phyloP scores from a whole-genome alignment of 2,329 filamentous ascomycete species.

The Paramyrothecium sp. region DNA sequence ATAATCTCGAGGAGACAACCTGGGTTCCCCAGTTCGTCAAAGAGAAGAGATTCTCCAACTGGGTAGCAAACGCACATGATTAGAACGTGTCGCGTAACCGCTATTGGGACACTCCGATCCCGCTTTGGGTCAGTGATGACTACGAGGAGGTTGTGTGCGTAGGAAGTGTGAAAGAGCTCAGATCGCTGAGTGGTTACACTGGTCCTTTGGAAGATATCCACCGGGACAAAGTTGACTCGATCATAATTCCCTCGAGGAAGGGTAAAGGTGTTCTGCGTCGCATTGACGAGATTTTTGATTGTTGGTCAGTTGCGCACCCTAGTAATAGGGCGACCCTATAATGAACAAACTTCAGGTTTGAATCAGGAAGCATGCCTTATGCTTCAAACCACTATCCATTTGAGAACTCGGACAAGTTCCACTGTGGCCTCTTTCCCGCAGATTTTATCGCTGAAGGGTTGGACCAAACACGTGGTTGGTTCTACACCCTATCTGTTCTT shows the following conservation, averaged over 20 bases:
- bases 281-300: conserved; percentile 24
- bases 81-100: conserved; percentile 21
- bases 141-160: conserved; percentile 21
- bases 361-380: conserved; percentile 24
- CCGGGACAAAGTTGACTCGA: conserved; percentile 21
- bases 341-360: conserved; percentile 13
- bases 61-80: conserved; percentile 19
- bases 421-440: conserved; percentile 18
- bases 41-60: conserved; percentile 23
- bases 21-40: conserved; percentile 22
- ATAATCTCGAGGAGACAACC: conserved; percentile 18
- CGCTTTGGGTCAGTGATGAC: conserved; percentile 23
- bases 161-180: conserved; percentile 20
- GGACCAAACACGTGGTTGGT: conserved; percentile 25
- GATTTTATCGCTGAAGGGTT: conserved; percentile 25
- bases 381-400: conserved; percentile 22
- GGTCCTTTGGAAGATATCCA: conserved; percentile 19
- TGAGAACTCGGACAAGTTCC: conserved; percentile 17
- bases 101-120: conserved; percentile 23
- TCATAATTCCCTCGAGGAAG: conserved; percentile 21
- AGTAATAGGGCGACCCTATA: background rate
- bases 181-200: conserved; percentile 18
- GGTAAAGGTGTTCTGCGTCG: conserved; percentile 19
- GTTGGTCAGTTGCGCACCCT: conserved; percentile 16
- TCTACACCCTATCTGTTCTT: conserved; percentile 23